Evolutionary conservation across 768 basidiomycete species (phyloP), one percentile per base, ranked within the genome.

Genomic region (Boletellus sp.): DNA sequence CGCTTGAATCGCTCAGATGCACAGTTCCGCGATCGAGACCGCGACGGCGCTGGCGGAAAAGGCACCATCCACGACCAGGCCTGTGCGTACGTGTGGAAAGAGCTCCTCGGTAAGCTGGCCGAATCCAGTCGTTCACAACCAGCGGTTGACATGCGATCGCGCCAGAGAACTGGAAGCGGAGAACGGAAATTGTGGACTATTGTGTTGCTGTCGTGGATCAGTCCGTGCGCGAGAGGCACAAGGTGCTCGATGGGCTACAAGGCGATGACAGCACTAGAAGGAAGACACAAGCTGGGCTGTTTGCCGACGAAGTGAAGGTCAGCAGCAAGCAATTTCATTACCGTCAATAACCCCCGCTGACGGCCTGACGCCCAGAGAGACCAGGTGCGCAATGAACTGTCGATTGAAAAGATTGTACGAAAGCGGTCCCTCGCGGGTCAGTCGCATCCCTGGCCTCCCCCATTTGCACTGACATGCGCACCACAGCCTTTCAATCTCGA

Each of bases 1-100:
- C 76, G 90, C 31, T 67, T 91, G 41, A 92, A 93, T 65, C 80
- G 90, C 43, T 85, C 87, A 34, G 80, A 78, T 49, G 90, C 90
- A 5, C 76, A 82, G 46, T 81, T 85, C 67, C 78, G 87, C 45
- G 90, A 92, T 70, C 74, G 77, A 54, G 82, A 87, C 57, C 78
- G 87, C 23, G 57, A 69, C 42, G 77, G 77, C 11, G 56, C 67
- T 20, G 67, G 60, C 38, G 69, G 71, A 31, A 74, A 69, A 44
- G 79, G 75, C 13, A 85, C 71, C 49, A 67, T 84, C 40, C 83
- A 90, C 62, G 86, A 88, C 47, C 79, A 83, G 63, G 83, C 88
- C 43, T 93, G 90, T 66, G 75, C 78, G 10, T 76, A 83, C 55
- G 67, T 92, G 35, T 92, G 90, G 90, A 75, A 77, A 58, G 85